These are phyloP conservation scores for Cryptococcus amylolentus DNA, from an alignment of 1,284 basidiomycete species.

Conservation along the genomic window DNA sequence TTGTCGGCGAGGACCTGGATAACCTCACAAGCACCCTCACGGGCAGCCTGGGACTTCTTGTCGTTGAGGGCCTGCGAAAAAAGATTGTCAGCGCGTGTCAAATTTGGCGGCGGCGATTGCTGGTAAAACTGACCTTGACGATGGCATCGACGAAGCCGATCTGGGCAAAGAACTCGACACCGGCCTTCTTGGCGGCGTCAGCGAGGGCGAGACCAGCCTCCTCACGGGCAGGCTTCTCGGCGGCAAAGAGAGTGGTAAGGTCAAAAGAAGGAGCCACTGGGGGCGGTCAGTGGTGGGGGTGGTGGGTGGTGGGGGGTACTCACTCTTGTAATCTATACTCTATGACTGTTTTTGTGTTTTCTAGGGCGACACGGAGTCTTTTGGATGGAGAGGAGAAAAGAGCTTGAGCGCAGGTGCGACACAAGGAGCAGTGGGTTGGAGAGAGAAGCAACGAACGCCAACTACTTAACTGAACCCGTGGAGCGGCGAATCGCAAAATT, in stretches of 20 bases:
- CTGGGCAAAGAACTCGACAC: conserved; percentile 73
- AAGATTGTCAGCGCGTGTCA: conserved; percentile 12
- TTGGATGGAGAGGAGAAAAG: background rate
- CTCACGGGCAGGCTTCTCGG: conserved; percentile 58
- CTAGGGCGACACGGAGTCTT: background rate
- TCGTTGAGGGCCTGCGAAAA: conserved; percentile 52
- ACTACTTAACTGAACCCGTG: too few species aligned
- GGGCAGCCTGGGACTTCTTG: conserved; percentile 56
- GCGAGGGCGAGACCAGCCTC: conserved; percentile 68
- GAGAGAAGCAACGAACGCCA: background rate
- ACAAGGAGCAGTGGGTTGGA: background rate
- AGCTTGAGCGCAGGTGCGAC: conserved; percentile 2
- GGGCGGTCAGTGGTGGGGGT: background rate
- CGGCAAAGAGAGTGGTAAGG: conserved; percentile 48
- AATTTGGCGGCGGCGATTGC: conserved; percentile 1
- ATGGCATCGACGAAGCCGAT: conserved; percentile 75
- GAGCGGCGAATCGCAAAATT: too few species aligned
- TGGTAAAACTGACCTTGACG: conserved; percentile 58
- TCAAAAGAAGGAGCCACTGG: conserved; percentile 49
- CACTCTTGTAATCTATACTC: conserved; percentile 16
- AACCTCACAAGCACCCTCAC: conserved; percentile 46
- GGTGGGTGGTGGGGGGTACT: background rate
- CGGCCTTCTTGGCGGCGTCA: conserved; percentile 74
- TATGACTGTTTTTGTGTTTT: background rate
- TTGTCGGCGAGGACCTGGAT: conserved; percentile 62